A percentile compares a stretch with the other conserved stretches of the same genome.
phyloP scores from a whole-genome alignment of 2,329 filamentous ascomycete species.

The Simplicillium aogashimaense region DNA sequence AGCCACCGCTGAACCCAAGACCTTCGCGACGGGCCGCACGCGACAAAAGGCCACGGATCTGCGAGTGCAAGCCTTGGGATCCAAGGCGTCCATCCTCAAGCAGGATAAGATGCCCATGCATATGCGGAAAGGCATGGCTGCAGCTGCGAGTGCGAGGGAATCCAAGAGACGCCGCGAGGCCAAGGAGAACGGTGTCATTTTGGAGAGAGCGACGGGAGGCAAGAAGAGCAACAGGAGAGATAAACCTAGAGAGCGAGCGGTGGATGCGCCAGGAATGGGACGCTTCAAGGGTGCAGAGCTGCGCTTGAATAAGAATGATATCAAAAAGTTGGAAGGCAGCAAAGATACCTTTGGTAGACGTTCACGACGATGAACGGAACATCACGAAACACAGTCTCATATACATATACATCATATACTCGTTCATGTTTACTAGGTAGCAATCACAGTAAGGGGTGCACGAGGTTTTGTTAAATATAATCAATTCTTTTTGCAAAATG shows the following conservation, averaged over 20 bases:
- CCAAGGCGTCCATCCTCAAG: slow-evolving; percentile 62
- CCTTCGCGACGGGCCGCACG: slow-evolving; percentile 54
- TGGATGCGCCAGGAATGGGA: slow-evolving; percentile 72
- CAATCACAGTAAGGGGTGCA: too few relatives aligned
- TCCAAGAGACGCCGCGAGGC: slow-evolving; percentile 66
- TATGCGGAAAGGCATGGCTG: slow-evolving; percentile 73
- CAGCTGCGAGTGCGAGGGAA: slow-evolving; percentile 57
- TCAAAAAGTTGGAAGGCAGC: slow-evolving; percentile 57
- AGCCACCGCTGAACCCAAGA: slow-evolving; percentile 25
- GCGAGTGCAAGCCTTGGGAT: slow-evolving; percentile 70
- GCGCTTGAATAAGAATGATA: slow-evolving; percentile 67
- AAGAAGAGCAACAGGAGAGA: slow-evolving; percentile 26
- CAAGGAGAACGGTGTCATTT: slow-evolving; percentile 78
- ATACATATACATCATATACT: too few relatives aligned
- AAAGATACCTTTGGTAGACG: slow-evolving; percentile 28
- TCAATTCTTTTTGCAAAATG: too few relatives aligned
- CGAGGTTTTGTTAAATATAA: slow-evolving; percentile 10
- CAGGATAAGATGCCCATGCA: slow-evolving; percentile 86
- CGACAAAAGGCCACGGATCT: slow-evolving; percentile 77
- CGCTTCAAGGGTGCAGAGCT: slow-evolving; percentile 72
- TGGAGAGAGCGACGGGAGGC: slow-evolving; percentile 48
- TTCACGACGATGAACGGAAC: slow-evolving; percentile 5
- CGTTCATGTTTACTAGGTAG: too few relatives aligned
- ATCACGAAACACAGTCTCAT: too few relatives aligned
- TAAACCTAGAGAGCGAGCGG: slow-evolving; percentile 42